phyloP scores from a whole-genome alignment of 2,329 filamentous ascomycete species.

The Sporothrix schenckii region DNA sequence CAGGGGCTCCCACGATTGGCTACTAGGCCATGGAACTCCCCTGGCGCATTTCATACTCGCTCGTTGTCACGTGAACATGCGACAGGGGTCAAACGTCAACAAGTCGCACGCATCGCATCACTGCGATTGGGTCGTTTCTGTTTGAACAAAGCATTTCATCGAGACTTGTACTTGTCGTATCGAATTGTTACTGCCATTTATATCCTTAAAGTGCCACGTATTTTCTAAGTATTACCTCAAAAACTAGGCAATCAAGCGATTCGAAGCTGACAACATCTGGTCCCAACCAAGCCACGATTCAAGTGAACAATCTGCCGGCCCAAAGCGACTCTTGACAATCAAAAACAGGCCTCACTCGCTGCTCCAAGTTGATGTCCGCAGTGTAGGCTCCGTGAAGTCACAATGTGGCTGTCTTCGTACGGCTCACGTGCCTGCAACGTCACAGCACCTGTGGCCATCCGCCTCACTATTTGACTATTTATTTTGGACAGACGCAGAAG shows the following conservation, averaged over 20 bases:
- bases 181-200: not conserved
- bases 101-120: not conserved
- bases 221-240: not conserved
- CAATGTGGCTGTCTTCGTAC: slow-evolving; percentile 19
- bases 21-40: slow-evolving; percentile 12
- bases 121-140: not conserved
- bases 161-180: not conserved
- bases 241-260: not conserved
- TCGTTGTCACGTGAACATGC: slow-evolving; percentile 18
- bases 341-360: not conserved
- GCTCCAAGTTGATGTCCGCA: not conserved
- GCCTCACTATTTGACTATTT: not conserved
- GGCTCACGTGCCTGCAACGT: slow-evolving; percentile 17
- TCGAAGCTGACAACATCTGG: not conserved
- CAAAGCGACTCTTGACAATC: not conserved
- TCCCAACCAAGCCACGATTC: not conserved
- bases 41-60: not conserved
- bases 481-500: not conserved
- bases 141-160: not conserved
- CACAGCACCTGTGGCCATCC: not conserved
- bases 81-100: slow-evolving; percentile 19
- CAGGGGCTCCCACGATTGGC: slow-evolving; percentile 28
- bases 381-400: not conserved
- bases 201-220: not conserved
- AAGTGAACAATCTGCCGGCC: not conserved